A percentile compares a stretch with the other conserved stretches of the same genome.
phyloP scores from a whole-genome alignment of 2,329 filamentous ascomycete species.

The Chaetomiaceae sp. region DNA sequence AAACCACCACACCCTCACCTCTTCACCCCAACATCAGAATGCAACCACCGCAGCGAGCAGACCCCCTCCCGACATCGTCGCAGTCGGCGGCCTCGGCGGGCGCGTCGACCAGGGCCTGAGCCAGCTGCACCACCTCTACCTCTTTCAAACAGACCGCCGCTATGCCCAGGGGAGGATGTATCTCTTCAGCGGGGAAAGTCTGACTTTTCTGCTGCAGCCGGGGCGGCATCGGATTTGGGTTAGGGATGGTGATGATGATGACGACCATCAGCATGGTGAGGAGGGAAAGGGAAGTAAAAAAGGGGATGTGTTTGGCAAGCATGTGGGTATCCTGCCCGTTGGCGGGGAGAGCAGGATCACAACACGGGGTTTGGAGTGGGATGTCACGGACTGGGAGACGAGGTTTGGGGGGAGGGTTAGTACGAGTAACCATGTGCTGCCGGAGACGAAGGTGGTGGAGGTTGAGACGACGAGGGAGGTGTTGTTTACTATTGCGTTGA shows the following conservation, averaged over 20 bases:
- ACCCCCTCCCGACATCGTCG: constrained; percentile 59
- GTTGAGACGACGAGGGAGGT: constrained; percentile 61
- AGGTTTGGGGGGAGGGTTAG: constrained; percentile 69
- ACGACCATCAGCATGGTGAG: too few relatives aligned
- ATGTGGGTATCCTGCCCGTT: constrained; percentile 83
- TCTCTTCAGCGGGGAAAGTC: constrained; percentile 73
- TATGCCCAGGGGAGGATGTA: constrained; percentile 60
- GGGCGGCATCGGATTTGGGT: constrained; percentile 66
- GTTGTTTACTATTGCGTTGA: constrained; percentile 69
- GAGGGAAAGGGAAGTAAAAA: constrained; percentile 28
- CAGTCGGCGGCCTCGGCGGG: constrained; percentile 80
- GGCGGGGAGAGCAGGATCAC: constrained; percentile 74
- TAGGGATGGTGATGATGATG: constrained; percentile 50
- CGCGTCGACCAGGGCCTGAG: constrained; percentile 90
- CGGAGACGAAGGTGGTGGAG: constrained; percentile 54
- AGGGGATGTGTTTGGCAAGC: constrained; percentile 61
- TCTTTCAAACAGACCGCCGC: constrained; percentile 50
- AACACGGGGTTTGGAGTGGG: constrained; percentile 83
- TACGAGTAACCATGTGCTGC: constrained; percentile 73
- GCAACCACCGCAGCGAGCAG: background rate
- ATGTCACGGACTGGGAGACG: constrained; percentile 77
- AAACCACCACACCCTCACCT: constrained; percentile 12
- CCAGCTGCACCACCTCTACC: constrained; percentile 78
- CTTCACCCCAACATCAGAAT: background rate
- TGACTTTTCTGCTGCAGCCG: constrained; percentile 74